Evolutionary conservation across 345 rosid genomes (phyloP), one percentile per base, ranked within the genome.

Genomic region (Boechera retrofracta): DNA sequence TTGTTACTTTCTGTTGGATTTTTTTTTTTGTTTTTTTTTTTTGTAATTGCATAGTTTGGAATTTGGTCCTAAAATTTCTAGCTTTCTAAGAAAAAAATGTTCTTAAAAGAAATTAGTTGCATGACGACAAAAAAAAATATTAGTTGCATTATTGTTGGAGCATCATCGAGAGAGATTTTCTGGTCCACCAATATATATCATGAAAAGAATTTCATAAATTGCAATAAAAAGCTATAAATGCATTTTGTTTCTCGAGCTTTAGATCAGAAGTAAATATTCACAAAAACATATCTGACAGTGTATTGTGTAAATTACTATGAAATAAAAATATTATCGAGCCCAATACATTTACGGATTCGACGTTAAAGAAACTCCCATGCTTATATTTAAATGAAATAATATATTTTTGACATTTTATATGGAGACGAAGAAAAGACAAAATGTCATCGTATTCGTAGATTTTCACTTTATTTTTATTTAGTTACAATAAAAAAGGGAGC

Each of bases 171-270:
- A 29, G 33, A 41, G 26, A 53, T 31, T 70, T 64, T 54, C 26
- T 60, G 77, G 70, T 53, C 77, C 63, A 61, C 51, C 48, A 10
- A 26, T 36, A n/a, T 72, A 58, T 58, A 38, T 61, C 35, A 68
- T 68, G 72, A 51, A 41, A 28, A 28, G 4, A 69, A 28, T 54
- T 26, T 28, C 39, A 41, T 55, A 10, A 2, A 55, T 15, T 53
- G 64, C 48, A 56, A 41, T 54, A 69, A 69, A 38, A 61, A 36
- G 7, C 48, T 47, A 47, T 47, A 15, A 15, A 5, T 41, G n/a
- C 29, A 16, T 7, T 64, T 31, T 39, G 6, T 51, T 62, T 51
- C 64, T 42, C 21, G 24, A 62, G 18, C 5, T 63, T 54, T 24
- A 31, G 5, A 39, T 16, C 0, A 28, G 49, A 28, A 39, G 4